Evolutionary conservation across 208 protist species (phyloP).

Genomic region (Crithidia thermophila): DNA sequence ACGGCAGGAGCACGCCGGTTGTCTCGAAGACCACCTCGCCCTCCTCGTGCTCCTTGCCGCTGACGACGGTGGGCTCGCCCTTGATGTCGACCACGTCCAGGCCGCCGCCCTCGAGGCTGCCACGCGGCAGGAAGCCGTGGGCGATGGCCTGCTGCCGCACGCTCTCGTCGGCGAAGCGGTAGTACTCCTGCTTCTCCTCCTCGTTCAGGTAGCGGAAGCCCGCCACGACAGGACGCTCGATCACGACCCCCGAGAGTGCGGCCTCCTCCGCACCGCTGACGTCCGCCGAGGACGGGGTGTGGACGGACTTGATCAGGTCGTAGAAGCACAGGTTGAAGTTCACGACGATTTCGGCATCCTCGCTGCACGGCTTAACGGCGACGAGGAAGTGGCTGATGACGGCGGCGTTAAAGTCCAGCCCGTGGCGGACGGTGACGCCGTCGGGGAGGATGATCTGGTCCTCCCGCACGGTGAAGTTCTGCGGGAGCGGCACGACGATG

Average conservation of each 20-base stretch:
- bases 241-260: constrained; percentile 1
- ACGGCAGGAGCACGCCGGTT: constrained; percentile 73
- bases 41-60: constrained; percentile 38
- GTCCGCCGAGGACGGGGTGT: neutral
- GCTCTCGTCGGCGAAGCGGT: constrained; percentile 74
- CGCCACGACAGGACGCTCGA: constrained; percentile 36
- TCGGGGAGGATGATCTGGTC: constrained; percentile 57
- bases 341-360: constrained; percentile 51
- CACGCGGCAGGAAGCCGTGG: constrained; percentile 68
- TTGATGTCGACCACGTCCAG: constrained; percentile 53
- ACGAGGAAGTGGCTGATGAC: constrained; percentile 84
- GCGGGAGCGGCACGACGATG: constrained; percentile 64
- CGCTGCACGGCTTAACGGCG: constrained; percentile 41
- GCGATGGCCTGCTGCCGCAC: constrained; percentile 74
- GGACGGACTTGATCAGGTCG: constrained; percentile 35
- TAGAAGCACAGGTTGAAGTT: constrained; percentile 80
- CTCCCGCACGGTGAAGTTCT: constrained; percentile 36
- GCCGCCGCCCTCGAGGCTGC: constrained; percentile 48
- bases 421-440: constrained; percentile 47
- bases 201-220: constrained; percentile 71
- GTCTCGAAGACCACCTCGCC: constrained; percentile 63
- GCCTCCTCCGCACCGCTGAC: neutral
- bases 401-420: constrained; percentile 66
- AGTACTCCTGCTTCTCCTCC: constrained; percentile 64
- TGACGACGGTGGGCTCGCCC: constrained; percentile 48